Evolutionary conservation across 2,329 filamentous ascomycete species (phyloP), one percentile per base, ranked within the genome.

Genomic region (Verticillium isaacii): DNA sequence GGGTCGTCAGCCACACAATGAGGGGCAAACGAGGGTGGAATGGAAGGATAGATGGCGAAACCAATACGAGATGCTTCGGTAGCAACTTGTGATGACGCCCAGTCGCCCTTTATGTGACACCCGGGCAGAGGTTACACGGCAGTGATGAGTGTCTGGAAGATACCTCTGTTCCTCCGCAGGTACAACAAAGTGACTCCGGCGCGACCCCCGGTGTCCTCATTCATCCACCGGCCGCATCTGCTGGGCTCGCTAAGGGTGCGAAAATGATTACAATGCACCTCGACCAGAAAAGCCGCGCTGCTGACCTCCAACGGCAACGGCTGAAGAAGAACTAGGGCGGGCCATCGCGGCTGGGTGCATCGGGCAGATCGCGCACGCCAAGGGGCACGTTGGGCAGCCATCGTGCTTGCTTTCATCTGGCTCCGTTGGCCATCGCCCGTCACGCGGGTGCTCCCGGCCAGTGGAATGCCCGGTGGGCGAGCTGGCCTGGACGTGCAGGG

Each of bases 1-100:
- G 54, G 55, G 56, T 61, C 61, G 58, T 56, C 61, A 62, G 58
- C 58, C 61, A 64, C 61, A 64, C 56, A 57, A 36, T 61, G 63
- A 63, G 63, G 61, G 61, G 58, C 54, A 62, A n/a, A 45, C 9
- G 39, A 3, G 3, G 25, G 29, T 29, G 29, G 29, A 29, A 29
- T 29, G 29, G 29, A 29, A 29, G 29, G 29, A 29, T n/a, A 14
- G 39, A 52, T 14, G 45, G n/a, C 45, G 19, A 23, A 9, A 52
- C 9, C 19, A 23, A 25, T 19, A 52, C 19, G 45, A 52, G 12
- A 52, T 23, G 19, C 45, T 25, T 52, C 19, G 8, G 45, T 52
- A 52, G n/a, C 45, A 52, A 23, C 45, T 8, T 8, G 9, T 12
- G 3, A 25, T 23, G 45, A 23, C 3, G n/a, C 9, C 45, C 9